Conservation (phyloP, 352 stramenopile species). For the Pseudoperonospora humuli region DNA sequence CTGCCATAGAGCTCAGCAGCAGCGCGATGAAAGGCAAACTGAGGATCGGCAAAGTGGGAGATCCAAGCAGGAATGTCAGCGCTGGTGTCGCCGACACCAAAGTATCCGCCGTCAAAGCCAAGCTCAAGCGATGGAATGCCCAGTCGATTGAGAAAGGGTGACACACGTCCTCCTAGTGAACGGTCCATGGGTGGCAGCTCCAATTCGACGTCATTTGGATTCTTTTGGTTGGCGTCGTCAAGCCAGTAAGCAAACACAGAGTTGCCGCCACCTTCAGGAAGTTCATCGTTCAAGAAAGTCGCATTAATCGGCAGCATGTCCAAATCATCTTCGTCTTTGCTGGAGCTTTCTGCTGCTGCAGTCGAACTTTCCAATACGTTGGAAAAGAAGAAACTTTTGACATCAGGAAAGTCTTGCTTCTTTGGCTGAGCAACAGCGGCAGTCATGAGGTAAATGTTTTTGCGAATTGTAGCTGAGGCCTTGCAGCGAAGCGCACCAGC, state of each 20-base stretch:
- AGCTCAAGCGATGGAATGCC: conserved; percentile 72
- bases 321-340: conserved; percentile 27
- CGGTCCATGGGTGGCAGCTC: conserved; percentile 48
- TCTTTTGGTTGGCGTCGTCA: conserved; percentile 31
- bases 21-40: conserved; percentile 65
- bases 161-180: conserved; percentile 40
- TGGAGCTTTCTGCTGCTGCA: conserved; percentile 12
- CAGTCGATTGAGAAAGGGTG: conserved; percentile 59
- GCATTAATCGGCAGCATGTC: conserved; percentile 54
- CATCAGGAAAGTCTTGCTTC: conserved; percentile 27
- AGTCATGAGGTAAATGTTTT: conserved; percentile 70
- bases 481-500: conserved; percentile 57
- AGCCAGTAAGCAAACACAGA: conserved; percentile 77
- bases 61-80: conserved; percentile 73
- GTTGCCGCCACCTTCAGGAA: conserved; percentile 40
- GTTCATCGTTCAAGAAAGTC: conserved; percentile 54
- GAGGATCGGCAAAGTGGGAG: conserved; percentile 62
- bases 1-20: conserved; percentile 75
- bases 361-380: conserved; percentile 9
- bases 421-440: conserved; percentile 63
- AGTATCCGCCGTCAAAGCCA: conserved; percentile 61
- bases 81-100: conserved; percentile 44
- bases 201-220: conserved; percentile 15
- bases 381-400: conserved; percentile 44
- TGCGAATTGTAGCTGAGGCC: conserved; percentile 59